Evolutionary conservation across 1,139 yeast species (phyloP).

Genomic region (Magnusiomyces tetraspermus): DNA sequence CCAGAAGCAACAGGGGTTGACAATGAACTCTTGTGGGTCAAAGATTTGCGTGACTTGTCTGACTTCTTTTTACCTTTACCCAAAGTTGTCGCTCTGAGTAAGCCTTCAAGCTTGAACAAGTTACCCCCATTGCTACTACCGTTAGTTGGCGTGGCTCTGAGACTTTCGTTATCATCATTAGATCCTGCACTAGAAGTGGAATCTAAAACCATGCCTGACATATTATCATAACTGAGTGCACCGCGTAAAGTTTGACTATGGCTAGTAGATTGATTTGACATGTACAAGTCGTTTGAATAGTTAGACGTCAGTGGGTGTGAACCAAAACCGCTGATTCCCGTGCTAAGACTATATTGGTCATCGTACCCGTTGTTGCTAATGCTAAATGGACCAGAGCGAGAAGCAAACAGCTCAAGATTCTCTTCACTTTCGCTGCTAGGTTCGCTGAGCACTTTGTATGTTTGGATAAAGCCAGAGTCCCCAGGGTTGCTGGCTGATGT

Average conservation of each 20-base stretch:
- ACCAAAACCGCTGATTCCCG: not conserved
- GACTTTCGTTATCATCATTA: too few species aligned
- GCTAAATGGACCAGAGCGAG: slow-evolving; percentile 4
- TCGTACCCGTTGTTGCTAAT: not conserved
- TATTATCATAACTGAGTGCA: too few species aligned
- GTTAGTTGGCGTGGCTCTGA: slow-evolving; percentile 1
- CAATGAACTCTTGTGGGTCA: not conserved
- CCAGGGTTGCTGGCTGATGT: not conserved
- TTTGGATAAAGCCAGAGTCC: not conserved
- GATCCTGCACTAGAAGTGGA: too few species aligned
- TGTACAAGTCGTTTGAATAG: not conserved
- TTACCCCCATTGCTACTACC: slow-evolving; percentile 9
- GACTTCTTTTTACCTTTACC: slow-evolving; percentile 14
- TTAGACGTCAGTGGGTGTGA: not conserved
- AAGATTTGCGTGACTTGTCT: slow-evolving; percentile 1
- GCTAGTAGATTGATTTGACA: not conserved
- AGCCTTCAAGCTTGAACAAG: slow-evolving; percentile 11
- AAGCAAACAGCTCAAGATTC: slow-evolving; percentile 1
- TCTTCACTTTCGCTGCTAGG: slow-evolving; percentile 6
- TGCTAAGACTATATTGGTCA: not conserved
- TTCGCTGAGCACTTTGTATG: slow-evolving; percentile 1
- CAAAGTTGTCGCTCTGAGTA: slow-evolving; percentile 13
- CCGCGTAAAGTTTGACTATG: too few species aligned
- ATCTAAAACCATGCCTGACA: too few species aligned
- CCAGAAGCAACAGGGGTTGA: not conserved